Conservation (phyloP, 768 basidiomycete species). For the Porphyrellus cyaneotinctus region DNA sequence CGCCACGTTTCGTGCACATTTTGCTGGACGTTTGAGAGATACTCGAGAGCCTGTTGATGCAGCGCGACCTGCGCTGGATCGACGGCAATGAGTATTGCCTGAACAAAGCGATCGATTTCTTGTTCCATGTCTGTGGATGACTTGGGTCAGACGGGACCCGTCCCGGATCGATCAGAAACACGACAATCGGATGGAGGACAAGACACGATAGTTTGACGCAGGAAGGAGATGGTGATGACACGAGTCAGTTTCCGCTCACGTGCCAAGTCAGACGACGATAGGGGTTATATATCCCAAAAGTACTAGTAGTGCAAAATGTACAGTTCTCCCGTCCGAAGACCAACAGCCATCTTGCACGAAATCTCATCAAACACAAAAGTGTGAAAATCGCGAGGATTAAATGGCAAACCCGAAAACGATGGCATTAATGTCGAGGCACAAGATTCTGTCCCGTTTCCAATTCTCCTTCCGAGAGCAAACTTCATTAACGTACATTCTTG, state of each 20-base stretch:
- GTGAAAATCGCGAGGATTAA: conserved; percentile 42
- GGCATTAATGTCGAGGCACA: conserved; percentile 38
- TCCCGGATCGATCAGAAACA: conserved; percentile 14
- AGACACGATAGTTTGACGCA: background rate
- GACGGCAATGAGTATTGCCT: conserved; percentile 85
- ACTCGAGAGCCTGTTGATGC: conserved; percentile 85
- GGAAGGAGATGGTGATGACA: conserved; percentile 6
- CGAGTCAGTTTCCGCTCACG: conserved; percentile 23
- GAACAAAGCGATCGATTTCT: conserved; percentile 71
- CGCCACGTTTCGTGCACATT: conserved; percentile 77
- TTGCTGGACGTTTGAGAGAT: conserved; percentile 71
- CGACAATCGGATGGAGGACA: background rate
- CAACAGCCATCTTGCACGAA: conserved; percentile 48
- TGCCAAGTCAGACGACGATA: conserved; percentile 15
- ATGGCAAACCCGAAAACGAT: conserved; percentile 46
- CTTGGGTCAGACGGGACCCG: conserved; percentile 16
- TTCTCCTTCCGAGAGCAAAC: conserved; percentile 33
- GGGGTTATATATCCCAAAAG: conserved; percentile 12
- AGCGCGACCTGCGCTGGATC: conserved; percentile 67
- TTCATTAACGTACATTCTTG: conserved; percentile 50
- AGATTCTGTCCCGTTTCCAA: conserved; percentile 4
- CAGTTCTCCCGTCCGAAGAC: conserved; percentile 50
- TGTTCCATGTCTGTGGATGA: conserved; percentile 52
- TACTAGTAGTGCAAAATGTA: conserved; percentile 40
- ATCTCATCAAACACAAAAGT: conserved; percentile 55